phyloP scores from a whole-genome alignment of 805 yeast genomes.

The Yarrowia phangngaensis region DNA sequence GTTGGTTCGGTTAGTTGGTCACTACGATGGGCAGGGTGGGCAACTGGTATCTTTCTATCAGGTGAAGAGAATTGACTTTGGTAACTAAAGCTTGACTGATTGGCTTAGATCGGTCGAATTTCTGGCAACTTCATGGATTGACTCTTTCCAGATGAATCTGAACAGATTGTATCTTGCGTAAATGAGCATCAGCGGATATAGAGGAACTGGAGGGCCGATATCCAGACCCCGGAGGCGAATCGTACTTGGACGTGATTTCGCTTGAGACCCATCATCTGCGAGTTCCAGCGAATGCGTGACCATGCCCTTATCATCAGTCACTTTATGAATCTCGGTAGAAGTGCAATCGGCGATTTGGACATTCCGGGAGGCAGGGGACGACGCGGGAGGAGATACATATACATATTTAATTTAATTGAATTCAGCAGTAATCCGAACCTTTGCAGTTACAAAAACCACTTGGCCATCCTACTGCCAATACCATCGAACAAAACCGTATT shows the following conservation, averaged over 20 bases:
- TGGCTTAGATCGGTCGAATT: too few relatives aligned
- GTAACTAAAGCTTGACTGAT: too few relatives aligned
- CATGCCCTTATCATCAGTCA: conserved; percentile 82
- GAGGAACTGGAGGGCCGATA: conserved; percentile 84
- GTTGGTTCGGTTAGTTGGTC: too few relatives aligned
- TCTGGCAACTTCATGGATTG: too few relatives aligned
- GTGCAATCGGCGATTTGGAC: conserved; percentile 81
- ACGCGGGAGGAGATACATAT: background rate
- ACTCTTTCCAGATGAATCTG: too few relatives aligned
- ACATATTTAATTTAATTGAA: conserved; percentile 12
- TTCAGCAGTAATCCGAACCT: too few relatives aligned
- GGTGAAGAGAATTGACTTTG: too few relatives aligned
- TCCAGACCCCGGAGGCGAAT: conserved; percentile 97
- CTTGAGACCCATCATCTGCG: conserved; percentile 83
- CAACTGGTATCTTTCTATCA: too few relatives aligned
- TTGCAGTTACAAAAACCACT: conserved; percentile 32
- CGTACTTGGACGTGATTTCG: conserved; percentile 93
- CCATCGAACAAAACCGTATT: conserved; percentile 75
- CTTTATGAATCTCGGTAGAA: conserved; percentile 72
- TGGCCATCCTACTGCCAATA: conserved; percentile 44
- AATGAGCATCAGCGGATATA: too few relatives aligned
- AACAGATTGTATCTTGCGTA: too few relatives aligned
- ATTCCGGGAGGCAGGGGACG: conserved; percentile 58
- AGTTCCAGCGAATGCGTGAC: conserved; percentile 85
- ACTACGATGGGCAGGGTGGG: too few relatives aligned